Evolutionary conservation across 1,284 basidiomycete genomes (phyloP).

Genomic region (Boletus semigastroideus): DNA sequence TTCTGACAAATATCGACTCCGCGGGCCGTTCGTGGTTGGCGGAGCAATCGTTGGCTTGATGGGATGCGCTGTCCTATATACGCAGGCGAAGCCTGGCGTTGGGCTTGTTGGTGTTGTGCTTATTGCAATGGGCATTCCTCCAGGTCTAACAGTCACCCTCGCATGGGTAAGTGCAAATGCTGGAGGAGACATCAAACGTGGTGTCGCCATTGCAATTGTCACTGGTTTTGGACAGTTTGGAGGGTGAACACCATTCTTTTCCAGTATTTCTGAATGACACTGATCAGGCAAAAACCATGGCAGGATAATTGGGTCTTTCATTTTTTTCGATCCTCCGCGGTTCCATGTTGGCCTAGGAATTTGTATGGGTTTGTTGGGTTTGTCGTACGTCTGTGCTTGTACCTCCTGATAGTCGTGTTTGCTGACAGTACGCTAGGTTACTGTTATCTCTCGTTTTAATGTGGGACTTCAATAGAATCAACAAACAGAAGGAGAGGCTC

Average conservation of each 20-base stretch:
- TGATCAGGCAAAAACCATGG: neutral
- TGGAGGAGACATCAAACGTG: constrained; percentile 54
- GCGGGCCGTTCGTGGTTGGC: constrained; percentile 44
- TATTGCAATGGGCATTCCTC: constrained; percentile 49
- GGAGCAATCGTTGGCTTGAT: constrained; percentile 37
- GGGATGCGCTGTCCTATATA: constrained; percentile 45
- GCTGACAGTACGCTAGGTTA: constrained; percentile 21
- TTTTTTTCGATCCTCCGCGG: constrained; percentile 45
- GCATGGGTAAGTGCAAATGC: constrained; percentile 57
- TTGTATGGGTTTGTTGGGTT: constrained; percentile 32
- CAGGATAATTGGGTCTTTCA: constrained; percentile 44
- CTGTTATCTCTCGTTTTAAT: constrained; percentile 26
- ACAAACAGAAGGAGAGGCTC: constrained; percentile 40
- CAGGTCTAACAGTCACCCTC: constrained; percentile 47
- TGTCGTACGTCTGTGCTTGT: constrained; percentile 25
- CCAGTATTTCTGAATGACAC: neutral
- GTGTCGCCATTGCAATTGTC: constrained; percentile 53
- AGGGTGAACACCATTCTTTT: constrained; percentile 36
- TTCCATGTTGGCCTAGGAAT: constrained; percentile 48
- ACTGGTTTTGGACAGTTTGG: constrained; percentile 54
- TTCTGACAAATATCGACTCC: constrained; percentile 41
- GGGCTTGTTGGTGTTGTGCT: constrained; percentile 54
- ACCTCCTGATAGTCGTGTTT: neutral
- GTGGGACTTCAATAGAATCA: constrained; percentile 39
- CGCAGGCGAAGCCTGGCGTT: constrained; percentile 33